Conservation (phyloP, 1,139 yeast genomes). For the Yamadazyma atmosphaerica region DNA sequence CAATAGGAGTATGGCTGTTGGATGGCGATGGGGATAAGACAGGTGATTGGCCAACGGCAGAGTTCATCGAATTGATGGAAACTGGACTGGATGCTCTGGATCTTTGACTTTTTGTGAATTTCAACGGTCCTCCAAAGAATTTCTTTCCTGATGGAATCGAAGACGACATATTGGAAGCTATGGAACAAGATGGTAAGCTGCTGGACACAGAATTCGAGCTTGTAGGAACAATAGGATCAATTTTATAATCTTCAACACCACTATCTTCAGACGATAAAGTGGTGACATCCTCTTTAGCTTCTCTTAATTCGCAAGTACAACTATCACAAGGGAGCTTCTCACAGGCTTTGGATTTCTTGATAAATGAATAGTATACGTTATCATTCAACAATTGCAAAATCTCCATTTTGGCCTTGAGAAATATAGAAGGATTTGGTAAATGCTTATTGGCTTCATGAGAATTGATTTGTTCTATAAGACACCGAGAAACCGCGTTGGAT, state of each 20-base stretch:
- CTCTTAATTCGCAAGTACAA: constrained; percentile 11
- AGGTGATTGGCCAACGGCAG: constrained; percentile 4
- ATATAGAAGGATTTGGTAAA: constrained; percentile 37
- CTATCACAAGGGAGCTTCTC: constrained; percentile 5
- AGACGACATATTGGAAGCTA: too few species aligned
- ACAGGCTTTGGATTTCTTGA: constrained; percentile 10
- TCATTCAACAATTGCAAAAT: constrained; percentile 45
- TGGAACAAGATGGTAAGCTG: not conserved
- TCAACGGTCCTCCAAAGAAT: not conserved
- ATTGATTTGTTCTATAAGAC: constrained; percentile 24
- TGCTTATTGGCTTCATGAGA: constrained; percentile 11
- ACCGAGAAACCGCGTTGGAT: constrained; percentile 33
- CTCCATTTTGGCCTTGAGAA: constrained; percentile 45
- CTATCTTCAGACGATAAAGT: too few species aligned
- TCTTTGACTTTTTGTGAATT: not conserved
- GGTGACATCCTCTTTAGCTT: too few species aligned
- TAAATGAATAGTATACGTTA: constrained; percentile 34
- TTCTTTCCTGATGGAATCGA: not conserved
- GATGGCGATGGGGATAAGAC: constrained; percentile 11
- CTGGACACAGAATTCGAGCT: not conserved
- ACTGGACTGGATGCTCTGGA: constrained; percentile 13
- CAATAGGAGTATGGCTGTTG: constrained; percentile 6
- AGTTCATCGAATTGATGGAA: constrained; percentile 6
- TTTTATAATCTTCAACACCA: not conserved
- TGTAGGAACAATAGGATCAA: not conserved